These are phyloP conservation scores for Musa balbisiana DNA, from an alignment of 202 grass and related monocot genomes.

Conservation along the genomic window DNA sequence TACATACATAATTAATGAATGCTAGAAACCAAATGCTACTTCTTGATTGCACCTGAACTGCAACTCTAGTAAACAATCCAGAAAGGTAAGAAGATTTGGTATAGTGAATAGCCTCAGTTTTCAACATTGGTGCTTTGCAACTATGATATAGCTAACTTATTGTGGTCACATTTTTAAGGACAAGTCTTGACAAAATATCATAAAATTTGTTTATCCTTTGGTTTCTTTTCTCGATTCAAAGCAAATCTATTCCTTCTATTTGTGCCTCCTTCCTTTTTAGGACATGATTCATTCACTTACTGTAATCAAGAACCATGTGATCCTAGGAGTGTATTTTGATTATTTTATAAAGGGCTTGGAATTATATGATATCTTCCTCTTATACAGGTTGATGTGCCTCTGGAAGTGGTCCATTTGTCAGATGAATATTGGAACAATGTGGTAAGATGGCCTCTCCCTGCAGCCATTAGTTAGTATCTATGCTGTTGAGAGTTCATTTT, in stretches of 20 bases:
- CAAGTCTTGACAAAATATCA: background rate
- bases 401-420: constrained; percentile 88
- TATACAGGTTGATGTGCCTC: constrained; percentile 62
- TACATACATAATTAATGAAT: no score
- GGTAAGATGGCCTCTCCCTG: constrained; percentile 31
- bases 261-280: background rate
- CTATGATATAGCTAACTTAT: background rate
- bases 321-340: background rate
- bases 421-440: constrained; percentile 98
- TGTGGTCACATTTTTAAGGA: background rate
- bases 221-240: background rate
- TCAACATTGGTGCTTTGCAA: background rate
- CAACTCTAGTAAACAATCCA: background rate
- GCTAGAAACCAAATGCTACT: no score
- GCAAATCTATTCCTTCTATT: background rate
- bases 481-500: background rate
- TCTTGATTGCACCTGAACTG: no score
- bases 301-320: background rate
- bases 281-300: background rate
- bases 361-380: background rate
- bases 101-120: background rate
- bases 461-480: background rate
- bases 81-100: background rate
- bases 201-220: background rate
- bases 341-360: background rate